Conservation (phyloP, 495 filamentous ascomycete species). For the Penicillium lividum region DNA sequence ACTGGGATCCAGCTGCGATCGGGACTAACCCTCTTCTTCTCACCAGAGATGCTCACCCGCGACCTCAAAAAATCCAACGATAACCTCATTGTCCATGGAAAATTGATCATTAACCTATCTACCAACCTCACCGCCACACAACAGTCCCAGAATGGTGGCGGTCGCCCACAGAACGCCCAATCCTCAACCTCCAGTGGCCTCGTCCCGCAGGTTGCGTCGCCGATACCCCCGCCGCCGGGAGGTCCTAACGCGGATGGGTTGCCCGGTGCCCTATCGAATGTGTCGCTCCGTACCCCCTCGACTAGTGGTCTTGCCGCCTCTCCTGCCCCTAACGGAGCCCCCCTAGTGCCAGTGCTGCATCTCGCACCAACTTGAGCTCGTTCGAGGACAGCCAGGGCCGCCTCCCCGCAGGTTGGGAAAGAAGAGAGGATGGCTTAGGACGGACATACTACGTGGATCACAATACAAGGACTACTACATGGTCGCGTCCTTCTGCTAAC, state of each 20-base stretch:
- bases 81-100: constrained; percentile 95
- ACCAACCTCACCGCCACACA: constrained; percentile 73
- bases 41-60: constrained; percentile 89
- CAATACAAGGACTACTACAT: constrained; percentile 94
- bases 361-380: constrained; percentile 70
- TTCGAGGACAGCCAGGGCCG: constrained; percentile 95
- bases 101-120: constrained; percentile 92
- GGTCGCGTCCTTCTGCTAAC: constrained; percentile 81
- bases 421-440: constrained; percentile 92
- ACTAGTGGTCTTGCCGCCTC: constrained; percentile 35
- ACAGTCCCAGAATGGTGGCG: constrained; percentile 46
- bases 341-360: constrained; percentile 45
- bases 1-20: background rate
- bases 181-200: constrained; percentile 44
- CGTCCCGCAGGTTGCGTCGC: constrained; percentile 38
- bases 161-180: constrained; percentile 36
- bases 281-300: constrained; percentile 42
- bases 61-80: constrained; percentile 98
- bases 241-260: constrained; percentile 35
- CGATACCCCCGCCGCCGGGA: constrained; percentile 30
- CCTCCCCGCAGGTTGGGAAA: constrained; percentile 92
- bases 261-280: constrained; percentile 35
- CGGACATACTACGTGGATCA: constrained; percentile 99
- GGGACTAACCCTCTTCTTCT: constrained; percentile 18
- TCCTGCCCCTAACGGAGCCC: constrained; percentile 35